Base-by-base conservation (phyloP, 768 basidiomycete species). In the Tricholoma furcatifolium region DNA sequence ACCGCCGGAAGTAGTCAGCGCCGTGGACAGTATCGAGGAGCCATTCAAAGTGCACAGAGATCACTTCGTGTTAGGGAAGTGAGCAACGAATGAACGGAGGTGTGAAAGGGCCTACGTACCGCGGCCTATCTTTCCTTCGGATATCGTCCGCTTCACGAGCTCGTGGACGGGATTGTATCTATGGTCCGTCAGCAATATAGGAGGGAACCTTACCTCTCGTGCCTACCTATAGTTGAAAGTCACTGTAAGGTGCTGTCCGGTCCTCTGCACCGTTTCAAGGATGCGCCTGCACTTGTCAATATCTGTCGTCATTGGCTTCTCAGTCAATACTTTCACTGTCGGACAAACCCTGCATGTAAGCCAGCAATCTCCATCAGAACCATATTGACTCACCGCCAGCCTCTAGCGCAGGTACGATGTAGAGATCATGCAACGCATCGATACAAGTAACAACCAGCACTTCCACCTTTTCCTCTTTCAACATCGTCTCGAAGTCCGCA, bases 251-350 rank as follows among this genome's bases (percentile, higher is more conserved):
- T 73, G 73, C 32, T 64, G 63, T 0, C 74, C 74, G 0, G 74
- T 77, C 49, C 72, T 65, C 54, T 76, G 60, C 7, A 77, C 75
- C 1, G 78, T 70, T 32, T 75, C 71, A 17, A 78, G 60, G 47
- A 81, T 80, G 4, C 63, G 58, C 21, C 74, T 68, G 56, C 74
- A 77, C 56, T 79, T 79, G 38, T 72, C 74, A 24, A 72, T 68
- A 54, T 77, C 74, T 17, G 78, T 80, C 2, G 78, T 78, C 77
- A 80, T 79, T 0, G 78, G 78, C 60, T 80, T 80, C 61, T 81
- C 78, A n/a, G 78, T 78, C 48, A 81, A 57, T 6, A 79, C 78
- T 14, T 70, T 68, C 15, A 80, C 74, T 74, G 8, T 24, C 1
- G 15, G 39, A 6, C 30, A 17, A 10, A 39, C 6, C n/a, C 30